Percentiles rank a stretch among this genome's conserved stretches.
These are phyloP conservation scores for Trichosanthes cucumerina DNA, from an alignment of 306 rosid species.

Conservation along the genomic window DNA sequence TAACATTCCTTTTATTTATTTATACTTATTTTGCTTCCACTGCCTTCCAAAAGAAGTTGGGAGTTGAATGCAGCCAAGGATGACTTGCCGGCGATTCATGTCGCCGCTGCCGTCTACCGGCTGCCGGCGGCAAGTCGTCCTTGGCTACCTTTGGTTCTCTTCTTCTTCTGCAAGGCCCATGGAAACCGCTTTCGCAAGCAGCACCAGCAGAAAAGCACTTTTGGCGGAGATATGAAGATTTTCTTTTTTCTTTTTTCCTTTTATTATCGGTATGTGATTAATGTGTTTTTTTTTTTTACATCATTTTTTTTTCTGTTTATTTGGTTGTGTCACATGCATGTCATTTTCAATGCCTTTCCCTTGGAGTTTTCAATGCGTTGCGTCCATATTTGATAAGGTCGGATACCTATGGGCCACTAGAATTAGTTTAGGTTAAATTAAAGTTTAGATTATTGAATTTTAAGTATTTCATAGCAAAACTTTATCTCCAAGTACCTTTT, in stretches of 20 bases:
- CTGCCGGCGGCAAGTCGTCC: conserved; percentile 12
- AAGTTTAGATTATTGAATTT: too few species aligned
- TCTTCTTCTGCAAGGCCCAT: conserved; percentile 5
- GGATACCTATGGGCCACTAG: neutral
- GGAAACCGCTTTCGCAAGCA: neutral
- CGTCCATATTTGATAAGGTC: neutral
- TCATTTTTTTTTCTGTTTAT: neutral
- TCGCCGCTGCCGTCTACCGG: neutral
- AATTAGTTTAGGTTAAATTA: neutral
- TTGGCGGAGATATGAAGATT: neutral
- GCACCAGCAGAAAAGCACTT: neutral
- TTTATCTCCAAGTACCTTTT: too few species aligned
- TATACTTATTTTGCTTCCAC: neutral
- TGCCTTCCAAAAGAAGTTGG: conserved; percentile 13
- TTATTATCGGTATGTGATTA: neutral
- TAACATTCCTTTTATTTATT: neutral
- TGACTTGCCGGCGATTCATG: conserved; percentile 13
- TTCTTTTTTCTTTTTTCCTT: neutral
- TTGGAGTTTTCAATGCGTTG: neutral
- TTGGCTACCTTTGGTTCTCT: conserved; percentile 13
- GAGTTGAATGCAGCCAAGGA: conserved; percentile 17
- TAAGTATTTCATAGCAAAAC: too few species aligned
- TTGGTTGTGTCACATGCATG: neutral
- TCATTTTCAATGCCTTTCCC: neutral
- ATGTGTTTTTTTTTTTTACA: neutral